phyloP scores from a whole-genome alignment of 2,329 filamentous ascomycete species.

The Didymella segeticola region DNA sequence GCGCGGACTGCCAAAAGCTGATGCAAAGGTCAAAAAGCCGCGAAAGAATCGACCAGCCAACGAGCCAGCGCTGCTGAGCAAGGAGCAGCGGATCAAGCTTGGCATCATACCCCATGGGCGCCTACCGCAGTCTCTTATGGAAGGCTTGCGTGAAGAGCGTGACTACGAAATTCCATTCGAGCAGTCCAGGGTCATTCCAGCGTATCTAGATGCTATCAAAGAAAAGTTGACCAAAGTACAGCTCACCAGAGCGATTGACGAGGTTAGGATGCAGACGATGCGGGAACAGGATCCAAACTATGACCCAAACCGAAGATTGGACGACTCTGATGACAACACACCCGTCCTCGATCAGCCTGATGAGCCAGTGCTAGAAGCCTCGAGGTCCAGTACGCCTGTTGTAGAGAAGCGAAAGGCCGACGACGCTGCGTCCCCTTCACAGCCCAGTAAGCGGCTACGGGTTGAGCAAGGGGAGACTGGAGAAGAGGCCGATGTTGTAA shows the following conservation, averaged over 20 bases:
- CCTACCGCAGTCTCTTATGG: conserved; percentile 33
- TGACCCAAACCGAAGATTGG: conserved; percentile 1
- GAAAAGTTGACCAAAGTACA: neutral
- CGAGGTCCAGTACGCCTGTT: neutral
- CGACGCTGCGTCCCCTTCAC: neutral
- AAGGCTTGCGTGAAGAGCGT: conserved; percentile 32
- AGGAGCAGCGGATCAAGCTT: conserved; percentile 33
- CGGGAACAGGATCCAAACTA: conserved; percentile 5
- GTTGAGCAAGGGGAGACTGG: neutral
- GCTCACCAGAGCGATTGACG: neutral
- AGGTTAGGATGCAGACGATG: conserved; percentile 11
- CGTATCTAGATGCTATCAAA: conserved; percentile 18
- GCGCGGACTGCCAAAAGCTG: conserved; percentile 26
- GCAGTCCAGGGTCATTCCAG: conserved; percentile 21
- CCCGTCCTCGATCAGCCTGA: neutral
- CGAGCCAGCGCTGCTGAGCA: conserved; percentile 31
- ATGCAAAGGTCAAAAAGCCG: conserved; percentile 25
- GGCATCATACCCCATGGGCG: conserved; percentile 36
- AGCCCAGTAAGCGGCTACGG: conserved; percentile 1
- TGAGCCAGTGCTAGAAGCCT: neutral
- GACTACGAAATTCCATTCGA: conserved; percentile 27
- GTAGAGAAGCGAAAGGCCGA: conserved; percentile 7
- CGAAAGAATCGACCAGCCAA: conserved; percentile 18
- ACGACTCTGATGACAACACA: neutral
- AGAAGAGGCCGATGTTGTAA: neutral